A percentile compares a stretch with the other conserved stretches of the same genome.
phyloP scores from a whole-genome alignment of 306 rosid genomes.

The Canavalia ensiformis region DNA sequence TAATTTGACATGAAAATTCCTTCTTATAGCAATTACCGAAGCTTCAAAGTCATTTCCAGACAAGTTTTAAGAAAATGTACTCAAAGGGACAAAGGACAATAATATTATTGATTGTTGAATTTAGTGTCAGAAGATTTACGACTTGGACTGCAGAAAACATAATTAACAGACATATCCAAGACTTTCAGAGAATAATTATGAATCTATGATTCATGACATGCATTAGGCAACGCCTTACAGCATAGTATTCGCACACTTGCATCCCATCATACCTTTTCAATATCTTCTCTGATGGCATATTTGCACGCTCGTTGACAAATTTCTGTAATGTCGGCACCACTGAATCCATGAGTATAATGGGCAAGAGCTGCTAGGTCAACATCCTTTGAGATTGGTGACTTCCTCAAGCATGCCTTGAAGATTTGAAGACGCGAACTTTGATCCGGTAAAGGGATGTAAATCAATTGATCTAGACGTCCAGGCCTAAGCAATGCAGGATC shows the following conservation, averaged over 20 bases:
- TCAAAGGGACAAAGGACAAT: not conserved
- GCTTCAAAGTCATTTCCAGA: not conserved
- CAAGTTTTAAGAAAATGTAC: not conserved
- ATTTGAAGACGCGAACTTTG: slow-evolving; percentile 71
- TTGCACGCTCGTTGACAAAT: slow-evolving; percentile 83
- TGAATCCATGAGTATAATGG: slow-evolving; percentile 67
- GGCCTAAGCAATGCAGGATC: slow-evolving; percentile 81
- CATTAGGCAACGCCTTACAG: not conserved
- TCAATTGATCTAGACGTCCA: slow-evolving; percentile 75
- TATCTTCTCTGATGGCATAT: slow-evolving; percentile 74
- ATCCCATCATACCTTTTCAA: slow-evolving; percentile 63
- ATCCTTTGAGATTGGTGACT: slow-evolving; percentile 70
- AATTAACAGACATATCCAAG: slow-evolving; percentile 12
- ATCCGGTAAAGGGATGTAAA: slow-evolving; percentile 76
- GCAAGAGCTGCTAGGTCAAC: slow-evolving; percentile 72
- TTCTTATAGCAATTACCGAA: not conserved
- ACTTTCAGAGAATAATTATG: not conserved
- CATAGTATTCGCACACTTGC: not conserved
- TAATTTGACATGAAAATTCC: not conserved
- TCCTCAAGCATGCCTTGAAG: slow-evolving; percentile 79
- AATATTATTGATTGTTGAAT: not conserved
- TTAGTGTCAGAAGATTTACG: not conserved
- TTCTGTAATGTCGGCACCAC: slow-evolving; percentile 80
- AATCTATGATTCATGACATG: not conserved
- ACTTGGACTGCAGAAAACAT: not conserved